Base-by-base conservation (phyloP, 164 flowering plant genomes). In the Brasenia schreberi region DNA sequence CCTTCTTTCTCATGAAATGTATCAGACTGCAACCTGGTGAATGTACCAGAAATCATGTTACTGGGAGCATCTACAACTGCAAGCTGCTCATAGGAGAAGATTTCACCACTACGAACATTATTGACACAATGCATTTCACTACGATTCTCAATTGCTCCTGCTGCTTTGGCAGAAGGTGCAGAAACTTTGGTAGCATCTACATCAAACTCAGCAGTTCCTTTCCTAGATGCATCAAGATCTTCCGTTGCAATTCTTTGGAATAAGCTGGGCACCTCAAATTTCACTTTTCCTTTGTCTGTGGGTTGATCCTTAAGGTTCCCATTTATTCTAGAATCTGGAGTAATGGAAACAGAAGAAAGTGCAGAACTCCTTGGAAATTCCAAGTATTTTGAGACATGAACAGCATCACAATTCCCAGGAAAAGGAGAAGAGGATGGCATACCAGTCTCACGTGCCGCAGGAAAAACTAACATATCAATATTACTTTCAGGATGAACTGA, bases 241-340 rank as follows among this genome's bases (percentile, higher is more conserved):
- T 71, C 71, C 49, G 42, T 71, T 18, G 65, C 61, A 43, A 59
- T 18, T 49, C 53, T 73, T 65, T 72, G 78, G 73, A 63, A 71
- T 61, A 64, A 71, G 56, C 64, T 9, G 39, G 67, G 59, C 61
- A 66, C 61, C 42, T 76, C 72, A 65, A 73, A 62, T 62, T 61
- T 61, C 9, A 39, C 18, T 65, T 61, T 60, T 7, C 71, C 72
- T 39, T 67, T 69, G 62, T 45, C 67, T 42, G 59, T 43, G 7
- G 18, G 43, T 23, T 62, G 63, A 42, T 68, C 75, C 65, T 56
- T 67, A 27, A 17, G 43, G 23, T 7, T 49, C 12, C 9, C 16
- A 61, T 77, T 71, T 62, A 16, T 49, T 64, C 69, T 66, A 64
- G 43, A 67, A 70, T 66, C 75, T 3, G 10, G 9, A 64, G n/a